Conservation (phyloP, 306 rosid genomes). For the Castanea sativa region DNA sequence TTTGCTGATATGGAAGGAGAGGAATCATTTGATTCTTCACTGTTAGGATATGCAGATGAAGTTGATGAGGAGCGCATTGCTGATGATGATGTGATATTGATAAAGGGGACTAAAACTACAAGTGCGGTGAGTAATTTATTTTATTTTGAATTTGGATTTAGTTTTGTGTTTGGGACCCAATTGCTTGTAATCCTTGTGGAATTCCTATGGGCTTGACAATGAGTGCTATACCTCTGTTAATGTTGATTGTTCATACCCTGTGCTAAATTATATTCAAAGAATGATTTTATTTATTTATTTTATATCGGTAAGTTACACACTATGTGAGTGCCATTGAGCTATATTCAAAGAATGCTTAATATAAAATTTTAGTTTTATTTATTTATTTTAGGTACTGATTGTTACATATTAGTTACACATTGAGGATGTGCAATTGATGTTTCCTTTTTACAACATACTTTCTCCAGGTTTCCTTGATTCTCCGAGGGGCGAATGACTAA, state of each 20-base stretch:
- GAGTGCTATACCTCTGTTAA: not conserved
- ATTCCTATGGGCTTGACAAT: not conserved
- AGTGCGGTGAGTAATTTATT: conserved; percentile 69
- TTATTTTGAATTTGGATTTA: not conserved
- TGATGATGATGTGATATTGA: conserved; percentile 85
- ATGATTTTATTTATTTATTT: not conserved
- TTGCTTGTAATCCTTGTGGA: not conserved
- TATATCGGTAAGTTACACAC: no score
- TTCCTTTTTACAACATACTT: not conserved
- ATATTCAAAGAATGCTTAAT: not conserved
- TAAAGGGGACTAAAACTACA: conserved; percentile 84
- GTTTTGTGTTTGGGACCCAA: not conserved
- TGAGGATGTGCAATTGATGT: not conserved
- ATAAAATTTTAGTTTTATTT: not conserved
- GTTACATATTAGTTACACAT: conserved; percentile 1
- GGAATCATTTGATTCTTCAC: conserved; percentile 89
- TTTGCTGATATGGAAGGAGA: conserved; percentile 99
- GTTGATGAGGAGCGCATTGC: conserved; percentile 94
- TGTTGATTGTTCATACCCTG: not conserved
- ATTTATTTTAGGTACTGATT: not conserved
- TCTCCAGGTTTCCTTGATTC: conserved; percentile 76
- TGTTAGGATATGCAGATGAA: conserved; percentile 94
- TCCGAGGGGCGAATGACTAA: conserved; percentile 95
- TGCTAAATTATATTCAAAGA: not conserved
- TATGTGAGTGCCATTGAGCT: no score